Evolutionary conservation across 139 green algal species (phyloP).

Genomic region (Chlamydomonas asymmetrica): DNA sequence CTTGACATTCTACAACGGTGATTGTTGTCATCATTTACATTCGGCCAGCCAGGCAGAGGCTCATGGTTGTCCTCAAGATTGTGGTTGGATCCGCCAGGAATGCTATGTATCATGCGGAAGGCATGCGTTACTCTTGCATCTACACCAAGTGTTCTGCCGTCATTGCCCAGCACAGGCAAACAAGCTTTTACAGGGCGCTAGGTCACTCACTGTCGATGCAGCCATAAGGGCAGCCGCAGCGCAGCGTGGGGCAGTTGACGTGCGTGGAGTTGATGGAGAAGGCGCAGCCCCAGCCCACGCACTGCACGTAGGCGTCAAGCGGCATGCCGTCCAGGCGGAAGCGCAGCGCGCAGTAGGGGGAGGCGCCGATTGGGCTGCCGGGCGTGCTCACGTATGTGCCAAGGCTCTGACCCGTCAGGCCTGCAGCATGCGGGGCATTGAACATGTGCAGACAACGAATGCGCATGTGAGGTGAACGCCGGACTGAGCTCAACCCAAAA

Average conservation of each 20-base stretch:
- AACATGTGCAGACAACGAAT: neutral
- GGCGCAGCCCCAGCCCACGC: conserved; percentile 26
- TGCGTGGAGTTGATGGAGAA: conserved; percentile 7
- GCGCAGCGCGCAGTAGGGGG: conserved; percentile 21
- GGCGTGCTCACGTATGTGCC: neutral
- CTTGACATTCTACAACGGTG: no score
- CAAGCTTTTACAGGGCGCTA: no score
- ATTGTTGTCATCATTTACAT: no score
- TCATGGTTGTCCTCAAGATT: no score
- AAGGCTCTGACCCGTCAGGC: no score
- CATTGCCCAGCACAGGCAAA: no score
- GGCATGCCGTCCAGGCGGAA: conserved; percentile 27
- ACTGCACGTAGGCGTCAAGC: conserved; percentile 9
- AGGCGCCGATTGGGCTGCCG: conserved; percentile 1
- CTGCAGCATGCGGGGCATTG: neutral
- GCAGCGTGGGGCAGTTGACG: conserved; percentile 11
- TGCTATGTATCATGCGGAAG: no score
- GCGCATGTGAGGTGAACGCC: neutral
- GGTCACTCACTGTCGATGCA: conserved; percentile 18
- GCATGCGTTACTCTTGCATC: no score
- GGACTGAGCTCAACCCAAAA: neutral
- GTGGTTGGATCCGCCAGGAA: no score
- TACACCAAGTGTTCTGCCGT: no score
- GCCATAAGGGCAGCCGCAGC: conserved; percentile 25
- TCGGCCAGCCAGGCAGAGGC: no score